Evolutionary conservation across 2,329 filamentous ascomycete species (phyloP), one percentile per base, ranked within the genome.

Genomic region (Scedosporium aurantiacum): DNA sequence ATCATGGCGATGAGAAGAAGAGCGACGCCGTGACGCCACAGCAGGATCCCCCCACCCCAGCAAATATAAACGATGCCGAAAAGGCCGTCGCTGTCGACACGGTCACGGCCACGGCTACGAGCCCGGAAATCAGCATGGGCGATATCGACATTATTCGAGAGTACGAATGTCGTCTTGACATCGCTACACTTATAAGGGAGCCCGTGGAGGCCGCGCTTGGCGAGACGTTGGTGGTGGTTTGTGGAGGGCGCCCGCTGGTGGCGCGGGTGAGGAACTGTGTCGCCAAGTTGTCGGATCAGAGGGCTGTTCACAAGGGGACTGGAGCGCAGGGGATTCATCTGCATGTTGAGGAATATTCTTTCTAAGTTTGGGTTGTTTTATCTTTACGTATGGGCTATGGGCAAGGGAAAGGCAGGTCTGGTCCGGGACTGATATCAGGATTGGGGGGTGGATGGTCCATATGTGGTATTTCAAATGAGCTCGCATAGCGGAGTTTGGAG

Each of bases 241-340:
- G 83, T 63, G 83, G 82, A 14, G 83, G 83, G 1, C 77, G 76
- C 58, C 79, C 79, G 56, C 71, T 86, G 25, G 81, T 83, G 1
- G 74, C 80, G 2, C 72, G 72, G 55, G 78, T 81, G 14, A 74
- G 83, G 62, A 85, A 83, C 65, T 79, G 75, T 62, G 82, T 86
- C 2, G 78, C 79, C 2, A 72, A 71, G 32, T 64, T 86, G 63
- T 83, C 81, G 60, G 82, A 86, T 66, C 83, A 86, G 71, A 72
- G 83, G 47, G 83, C 80, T 0, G 83, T 86, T 23, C 83, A 86
- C 67, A 86, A 86, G 69, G 83, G 83, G 4, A 85, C 82, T 0
- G 83, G 82, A 1, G 83, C 83, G 0, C 83, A 86, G 67, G 83
- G 83, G 0, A 85, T 86, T 47, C 78, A 80, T 67, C 67, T 86